Evolutionary conservation across 306 rosid species (phyloP), one percentile per base, ranked within the genome.

Genomic region (Quercus rubra): DNA sequence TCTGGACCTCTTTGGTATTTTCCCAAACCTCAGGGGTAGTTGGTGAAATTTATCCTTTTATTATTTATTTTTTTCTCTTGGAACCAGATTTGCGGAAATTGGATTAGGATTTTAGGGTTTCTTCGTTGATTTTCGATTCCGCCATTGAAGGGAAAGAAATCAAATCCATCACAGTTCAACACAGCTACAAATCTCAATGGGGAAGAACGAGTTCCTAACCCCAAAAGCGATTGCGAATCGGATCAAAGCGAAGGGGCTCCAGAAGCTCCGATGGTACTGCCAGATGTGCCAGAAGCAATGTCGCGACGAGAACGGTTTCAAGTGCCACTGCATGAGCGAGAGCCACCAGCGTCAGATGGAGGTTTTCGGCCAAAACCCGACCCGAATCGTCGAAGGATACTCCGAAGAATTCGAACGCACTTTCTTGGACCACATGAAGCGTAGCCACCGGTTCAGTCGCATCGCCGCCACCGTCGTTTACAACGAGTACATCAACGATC

Each of bases 241-340:
- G 56, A 92, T 92, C 81, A 94, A 94, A 79, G 97, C 98, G 20
- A 94, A 92, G 67, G 98, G 98, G 19, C 86, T 94, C 41, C 97
- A 94, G 93, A 94, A 94, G 88, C 97, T 94, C 25, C 85, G 97
- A 13, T 94, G 97, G 97, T 94, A 94, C 81, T 94, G 98, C 86
- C 98, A 94, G 88, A 94, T 94, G 98, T 94, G 98, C 75, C 97
- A 94, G 84, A 94, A 94, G 90, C 97, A 92, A 78, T 94, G 98
- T 77, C 91, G 97, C 18, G 98, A 94, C 57, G 97, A 92, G 79
- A 94, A 94, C 82, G 98, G 98, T 46, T 94, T 92, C 75, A 94
- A 94, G 82, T 94, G 97, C 75, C 98, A 94, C 78, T 94, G 96
- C 58, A 90, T 94, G 97, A 89, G 97, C 82, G 97, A 94, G 80